Base-by-base conservation (phyloP, 495 filamentous ascomycete genomes). In the Friedmanniomyces endolithicus region DNA sequence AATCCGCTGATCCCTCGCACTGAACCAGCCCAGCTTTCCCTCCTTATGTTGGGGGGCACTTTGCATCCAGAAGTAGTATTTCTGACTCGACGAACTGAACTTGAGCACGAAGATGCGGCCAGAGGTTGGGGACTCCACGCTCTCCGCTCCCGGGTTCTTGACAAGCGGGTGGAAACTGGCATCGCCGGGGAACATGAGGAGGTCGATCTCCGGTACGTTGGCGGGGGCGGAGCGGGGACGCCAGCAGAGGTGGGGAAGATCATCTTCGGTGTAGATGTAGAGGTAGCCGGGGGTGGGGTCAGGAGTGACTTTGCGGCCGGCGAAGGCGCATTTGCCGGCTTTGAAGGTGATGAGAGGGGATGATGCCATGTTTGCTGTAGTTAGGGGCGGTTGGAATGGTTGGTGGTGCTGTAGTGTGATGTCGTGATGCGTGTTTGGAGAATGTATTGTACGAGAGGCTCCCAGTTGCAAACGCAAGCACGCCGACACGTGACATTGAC, bases 161-260 rank as follows among this genome's bases (percentile, higher is more conserved):
- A 56, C 72, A 72, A 95, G 94, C 4, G 87, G 86, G 4, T 79
- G 76, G 67, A 99, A 96, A 61, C 78, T 78, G 53, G 82, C 86
- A 69, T 99, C 94, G 1, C 76, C 73, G n/a, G 94, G 89, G 39
- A 96, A 78, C 84, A 92, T 94, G 56, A 92, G 76, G 43, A 95
- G 75, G 65, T 96, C 87, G 34, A 90, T 68, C 46, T 90, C 84
- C 34, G 87, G 83, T 50, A 86, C 73, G 48, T 80, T 74, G 60
- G 81, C 69, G 25, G 79, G 75, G 49, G 76, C 73, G 64, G 71
- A 77, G 40, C 82, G 76, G 11, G 78, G 74, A 49, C 90, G 86
- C 94, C 94, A 99, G 78, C 90, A 97, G 71, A 99, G 94, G 74
- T 96, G 90, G 62, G 90, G 75, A 41, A 97, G 77, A 1, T 95